Evolutionary conservation across 2,329 filamentous ascomycete genomes (phyloP).

Genomic region (Cylindrodendrum hubeiense): DNA sequence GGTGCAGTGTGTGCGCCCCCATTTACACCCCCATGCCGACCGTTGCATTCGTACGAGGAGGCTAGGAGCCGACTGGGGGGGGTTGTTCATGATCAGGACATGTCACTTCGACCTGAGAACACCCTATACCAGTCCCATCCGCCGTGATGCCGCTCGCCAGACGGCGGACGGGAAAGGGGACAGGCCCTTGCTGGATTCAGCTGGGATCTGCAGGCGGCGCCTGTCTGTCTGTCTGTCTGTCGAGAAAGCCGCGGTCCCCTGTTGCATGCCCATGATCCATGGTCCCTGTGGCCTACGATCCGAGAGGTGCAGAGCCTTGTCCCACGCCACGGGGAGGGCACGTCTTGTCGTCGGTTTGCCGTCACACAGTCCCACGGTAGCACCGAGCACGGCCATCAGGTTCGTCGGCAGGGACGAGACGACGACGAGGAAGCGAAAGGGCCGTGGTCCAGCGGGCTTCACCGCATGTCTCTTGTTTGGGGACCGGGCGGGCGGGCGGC

Average conservation of each 20-base stretch:
- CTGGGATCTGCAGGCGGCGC: slow-evolving; percentile 19
- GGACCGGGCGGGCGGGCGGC: not conserved
- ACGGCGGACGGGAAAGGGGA: not conserved
- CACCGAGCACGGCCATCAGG: slow-evolving; percentile 18
- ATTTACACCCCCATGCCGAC: slow-evolving; percentile 9
- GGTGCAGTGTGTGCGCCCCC: not conserved
- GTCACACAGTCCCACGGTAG: slow-evolving; percentile 12
- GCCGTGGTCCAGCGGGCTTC: slow-evolving; percentile 16
- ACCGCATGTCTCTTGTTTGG: slow-evolving; percentile 20
- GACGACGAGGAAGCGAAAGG: not conserved
- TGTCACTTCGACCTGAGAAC: slow-evolving; percentile 16
- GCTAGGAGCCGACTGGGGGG: not conserved
- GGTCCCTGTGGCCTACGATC: not conserved
- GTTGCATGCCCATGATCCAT: slow-evolving; percentile 19
- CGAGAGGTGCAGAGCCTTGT: not conserved
- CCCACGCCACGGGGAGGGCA: not conserved
- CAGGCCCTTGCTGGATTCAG: slow-evolving; percentile 4
- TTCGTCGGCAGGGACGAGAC: slow-evolving; percentile 2
- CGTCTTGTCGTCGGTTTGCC: slow-evolving; percentile 4
- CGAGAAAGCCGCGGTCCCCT: slow-evolving; percentile 12
- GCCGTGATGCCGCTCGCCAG: slow-evolving; percentile 13
- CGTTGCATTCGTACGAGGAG: slow-evolving; percentile 10
- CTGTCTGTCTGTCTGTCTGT: slow-evolving; percentile 19
- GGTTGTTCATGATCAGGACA: slow-evolving; percentile 21
- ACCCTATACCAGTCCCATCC: not conserved